phyloP scores from a whole-genome alignment of 805 yeast genomes.

The Pichia exigua region DNA sequence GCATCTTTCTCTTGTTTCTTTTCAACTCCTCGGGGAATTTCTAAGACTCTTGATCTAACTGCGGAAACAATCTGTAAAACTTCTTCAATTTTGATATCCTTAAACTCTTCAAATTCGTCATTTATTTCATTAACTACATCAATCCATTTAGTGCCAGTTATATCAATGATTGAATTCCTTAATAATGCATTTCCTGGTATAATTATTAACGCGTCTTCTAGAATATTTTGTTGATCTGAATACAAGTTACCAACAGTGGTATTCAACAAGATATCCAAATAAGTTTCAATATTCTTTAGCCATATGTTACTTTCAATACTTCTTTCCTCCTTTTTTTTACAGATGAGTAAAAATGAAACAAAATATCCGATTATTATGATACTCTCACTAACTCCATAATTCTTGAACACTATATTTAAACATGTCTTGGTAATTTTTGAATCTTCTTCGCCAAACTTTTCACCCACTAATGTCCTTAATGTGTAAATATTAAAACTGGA shows the following conservation, averaged over 20 bases:
- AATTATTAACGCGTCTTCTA: slow-evolving; percentile 15
- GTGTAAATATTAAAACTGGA: slow-evolving; percentile 28
- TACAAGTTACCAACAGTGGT: slow-evolving; percentile 28
- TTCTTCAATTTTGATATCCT: slow-evolving; percentile 8
- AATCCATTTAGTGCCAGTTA: slow-evolving; percentile 10
- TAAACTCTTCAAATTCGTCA: slow-evolving; percentile 11
- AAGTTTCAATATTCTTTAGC: slow-evolving; percentile 17
- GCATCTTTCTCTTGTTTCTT: slow-evolving; percentile 8
- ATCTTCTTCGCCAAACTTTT: slow-evolving; percentile 15
- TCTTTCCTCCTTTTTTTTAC: neutral
- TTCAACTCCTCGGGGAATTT: slow-evolving; percentile 43
- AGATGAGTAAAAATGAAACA: slow-evolving; percentile 15
- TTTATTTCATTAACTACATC: slow-evolving; percentile 14
- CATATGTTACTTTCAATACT: neutral
- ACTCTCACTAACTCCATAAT: slow-evolving; percentile 19
- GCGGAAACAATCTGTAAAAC: slow-evolving; percentile 30
- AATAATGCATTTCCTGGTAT: slow-evolving; percentile 16
- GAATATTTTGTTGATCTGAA: slow-evolving; percentile 22
- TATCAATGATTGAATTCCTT: slow-evolving; percentile 6
- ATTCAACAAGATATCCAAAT: slow-evolving; percentile 27
- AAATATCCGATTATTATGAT: slow-evolving; percentile 21
- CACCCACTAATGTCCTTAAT: slow-evolving; percentile 15
- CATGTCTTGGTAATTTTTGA: slow-evolving; percentile 13
- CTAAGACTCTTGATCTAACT: slow-evolving; percentile 52
- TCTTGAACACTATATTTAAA: slow-evolving; percentile 11